Conservation (phyloP, 805 yeast genomes). For the Danielozyma ontarioensis region DNA sequence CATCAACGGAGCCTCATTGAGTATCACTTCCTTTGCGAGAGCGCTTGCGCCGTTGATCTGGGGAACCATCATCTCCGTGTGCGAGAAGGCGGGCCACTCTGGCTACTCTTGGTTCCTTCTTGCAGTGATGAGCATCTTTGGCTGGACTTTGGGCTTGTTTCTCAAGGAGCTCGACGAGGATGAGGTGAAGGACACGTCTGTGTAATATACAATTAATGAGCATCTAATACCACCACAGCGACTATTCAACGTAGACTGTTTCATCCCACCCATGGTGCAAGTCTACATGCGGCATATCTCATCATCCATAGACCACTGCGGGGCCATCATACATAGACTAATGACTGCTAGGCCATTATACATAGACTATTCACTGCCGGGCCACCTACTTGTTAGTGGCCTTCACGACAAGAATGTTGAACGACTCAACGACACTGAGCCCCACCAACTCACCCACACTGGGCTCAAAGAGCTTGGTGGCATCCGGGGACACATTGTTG, state of each 20-base stretch:
- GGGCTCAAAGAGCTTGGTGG: constrained; percentile 10
- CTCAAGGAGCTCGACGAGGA: constrained; percentile 22
- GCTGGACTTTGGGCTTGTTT: constrained; percentile 15
- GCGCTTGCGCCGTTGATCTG: constrained; percentile 53
- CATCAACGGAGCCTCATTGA: constrained; percentile 53
- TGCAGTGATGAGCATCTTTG: constrained; percentile 14
- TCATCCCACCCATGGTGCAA: too few relatives aligned
- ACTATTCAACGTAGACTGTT: too few relatives aligned
- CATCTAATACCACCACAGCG: too few relatives aligned
- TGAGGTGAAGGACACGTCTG: constrained; percentile 20
- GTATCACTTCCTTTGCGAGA: constrained; percentile 50
- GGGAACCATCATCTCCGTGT: constrained; percentile 40
- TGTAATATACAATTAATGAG: too few relatives aligned
- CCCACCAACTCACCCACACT: constrained; percentile 18
- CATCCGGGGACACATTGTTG: constrained; percentile 11
- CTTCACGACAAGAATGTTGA: constrained; percentile 18
- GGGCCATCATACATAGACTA: too few relatives aligned
- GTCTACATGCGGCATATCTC: too few relatives aligned
- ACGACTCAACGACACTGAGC: constrained; percentile 16
- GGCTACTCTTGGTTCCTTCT: constrained; percentile 29
- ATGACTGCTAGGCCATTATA: too few relatives aligned
- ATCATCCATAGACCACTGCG: too few relatives aligned
- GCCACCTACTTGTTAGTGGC: too few relatives aligned
- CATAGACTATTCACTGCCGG: too few relatives aligned
- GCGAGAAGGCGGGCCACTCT: constrained; percentile 18